Conservation (phyloP, 2,329 filamentous ascomycete genomes). For the Cucurbitaria berberidis region DNA sequence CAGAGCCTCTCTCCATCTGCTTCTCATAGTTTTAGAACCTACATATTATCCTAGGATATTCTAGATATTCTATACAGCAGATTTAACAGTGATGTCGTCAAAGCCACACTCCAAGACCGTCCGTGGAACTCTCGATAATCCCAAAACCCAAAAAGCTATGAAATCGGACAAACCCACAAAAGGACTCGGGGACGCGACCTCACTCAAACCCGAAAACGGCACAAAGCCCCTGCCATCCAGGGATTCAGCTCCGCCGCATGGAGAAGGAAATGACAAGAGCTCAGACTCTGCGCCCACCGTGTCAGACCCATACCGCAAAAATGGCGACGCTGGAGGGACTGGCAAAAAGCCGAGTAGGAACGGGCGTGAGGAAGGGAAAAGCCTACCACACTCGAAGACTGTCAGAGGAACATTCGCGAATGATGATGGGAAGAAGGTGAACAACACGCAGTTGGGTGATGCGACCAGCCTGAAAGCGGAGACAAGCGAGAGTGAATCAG, state of each 20-base stretch:
- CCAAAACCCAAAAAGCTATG: conserved; percentile 32
- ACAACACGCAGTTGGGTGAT: conserved; percentile 39
- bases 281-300: conserved; percentile 15
- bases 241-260: conserved; percentile 16
- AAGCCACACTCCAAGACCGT: conserved; percentile 38
- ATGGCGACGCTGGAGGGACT: neutral
- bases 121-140: conserved; percentile 40
- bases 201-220: conserved; percentile 25
- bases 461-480: conserved; percentile 39
- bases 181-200: conserved; percentile 33
- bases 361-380: conserved; percentile 1
- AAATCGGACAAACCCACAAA: conserved; percentile 19
- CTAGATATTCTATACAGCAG: neutral
- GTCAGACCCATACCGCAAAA: conserved; percentile 12
- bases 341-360: conserved; percentile 11
- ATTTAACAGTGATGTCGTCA: conserved; percentile 7
- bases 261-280: conserved; percentile 4
- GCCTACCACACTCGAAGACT: conserved; percentile 31
- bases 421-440: conserved; percentile 23
- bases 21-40: neutral
- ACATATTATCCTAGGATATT: neutral
- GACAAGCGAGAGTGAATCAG: conserved; percentile 27
- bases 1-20: neutral
- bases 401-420: conserved; percentile 34
- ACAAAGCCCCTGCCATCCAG: conserved; percentile 17